A percentile compares a stretch with the other conserved stretches of the same genome.
Conservation (phyloP, 495 filamentous ascomycete species). For the Xylaria acuta region DNA sequence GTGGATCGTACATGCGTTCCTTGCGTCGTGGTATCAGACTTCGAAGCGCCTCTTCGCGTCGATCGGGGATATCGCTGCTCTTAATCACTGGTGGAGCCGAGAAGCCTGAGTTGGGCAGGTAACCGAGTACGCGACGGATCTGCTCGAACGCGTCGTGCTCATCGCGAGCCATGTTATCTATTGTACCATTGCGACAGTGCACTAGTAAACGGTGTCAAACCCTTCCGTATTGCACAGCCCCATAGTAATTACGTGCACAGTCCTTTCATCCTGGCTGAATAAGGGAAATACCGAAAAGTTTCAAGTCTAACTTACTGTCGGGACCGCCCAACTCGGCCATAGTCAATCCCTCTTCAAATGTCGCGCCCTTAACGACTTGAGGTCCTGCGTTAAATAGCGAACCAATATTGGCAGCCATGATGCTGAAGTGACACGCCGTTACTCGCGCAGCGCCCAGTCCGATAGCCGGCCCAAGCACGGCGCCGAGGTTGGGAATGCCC, state of each 20-base stretch:
- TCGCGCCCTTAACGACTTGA: constrained; percentile 65
- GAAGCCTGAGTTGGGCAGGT: constrained; percentile 62
- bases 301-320: constrained; percentile 55
- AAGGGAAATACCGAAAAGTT: constrained; percentile 43
- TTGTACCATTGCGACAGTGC: constrained; percentile 70
- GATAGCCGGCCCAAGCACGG: constrained; percentile 67
- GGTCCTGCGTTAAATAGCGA: constrained; percentile 69
- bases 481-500: constrained; percentile 68
- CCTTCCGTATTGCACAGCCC: not conserved
- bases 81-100: constrained; percentile 58
- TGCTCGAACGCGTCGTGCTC: constrained; percentile 67
- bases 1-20: constrained; percentile 65
- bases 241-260: not conserved
- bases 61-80: constrained; percentile 54
- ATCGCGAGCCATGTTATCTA: constrained; percentile 67
- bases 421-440: constrained; percentile 67
- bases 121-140: constrained; percentile 60
- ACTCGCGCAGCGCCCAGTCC: constrained; percentile 68
- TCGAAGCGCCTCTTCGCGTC: constrained; percentile 55
- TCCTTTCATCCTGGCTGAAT: constrained; percentile 51
- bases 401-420: constrained; percentile 69
- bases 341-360: constrained; percentile 63
- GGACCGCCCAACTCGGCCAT: constrained; percentile 63
- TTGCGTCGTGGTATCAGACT: constrained; percentile 63
- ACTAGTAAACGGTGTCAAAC: constrained; percentile 40